Evolutionary conservation across 768 basidiomycete species (phyloP).

Genomic region (Boletus subcaerulescens): DNA sequence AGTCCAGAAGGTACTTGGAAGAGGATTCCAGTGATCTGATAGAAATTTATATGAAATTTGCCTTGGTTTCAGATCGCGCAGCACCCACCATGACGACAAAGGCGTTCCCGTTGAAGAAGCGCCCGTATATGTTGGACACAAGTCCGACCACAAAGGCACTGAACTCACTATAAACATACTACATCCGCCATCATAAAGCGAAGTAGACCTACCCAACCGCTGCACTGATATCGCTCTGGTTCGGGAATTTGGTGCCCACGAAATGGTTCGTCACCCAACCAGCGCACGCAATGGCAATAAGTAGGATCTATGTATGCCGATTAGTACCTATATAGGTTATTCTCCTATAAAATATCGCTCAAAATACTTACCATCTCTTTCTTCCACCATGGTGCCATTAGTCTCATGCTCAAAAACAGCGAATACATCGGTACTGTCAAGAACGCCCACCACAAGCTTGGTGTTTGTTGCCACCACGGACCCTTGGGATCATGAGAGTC

Average conservation of each 20-base stretch:
- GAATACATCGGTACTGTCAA: slow-evolving; percentile 70
- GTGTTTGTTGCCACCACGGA: slow-evolving; percentile 74
- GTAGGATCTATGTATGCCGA: slow-evolving; percentile 35
- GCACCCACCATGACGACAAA: slow-evolving; percentile 75
- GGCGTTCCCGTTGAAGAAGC: slow-evolving; percentile 68
- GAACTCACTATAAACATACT: background rate
- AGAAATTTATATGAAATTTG: background rate
- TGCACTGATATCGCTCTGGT: slow-evolving; percentile 73
- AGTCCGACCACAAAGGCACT: slow-evolving; percentile 81
- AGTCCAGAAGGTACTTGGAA: slow-evolving; percentile 86
- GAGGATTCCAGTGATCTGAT: slow-evolving; percentile 68
- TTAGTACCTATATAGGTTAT: background rate
- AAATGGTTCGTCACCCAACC: slow-evolving; percentile 82
- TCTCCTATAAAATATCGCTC: background rate
- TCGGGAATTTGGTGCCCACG: slow-evolving; percentile 53
- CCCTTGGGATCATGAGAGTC: slow-evolving; percentile 52
- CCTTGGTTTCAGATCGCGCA: background rate
- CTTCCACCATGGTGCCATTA: slow-evolving; percentile 55
- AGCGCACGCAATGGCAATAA: slow-evolving; percentile 57
- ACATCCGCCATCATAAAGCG: background rate
- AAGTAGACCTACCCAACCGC: slow-evolving; percentile 55
- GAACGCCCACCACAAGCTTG: slow-evolving; percentile 73
- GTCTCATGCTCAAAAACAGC: slow-evolving; percentile 60
- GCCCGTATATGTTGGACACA: slow-evolving; percentile 73
- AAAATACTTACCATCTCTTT: slow-evolving; percentile 50